Base-by-base conservation (phyloP, 2,329 filamentous ascomycete species). In the Cucurbitaria berberidis region DNA sequence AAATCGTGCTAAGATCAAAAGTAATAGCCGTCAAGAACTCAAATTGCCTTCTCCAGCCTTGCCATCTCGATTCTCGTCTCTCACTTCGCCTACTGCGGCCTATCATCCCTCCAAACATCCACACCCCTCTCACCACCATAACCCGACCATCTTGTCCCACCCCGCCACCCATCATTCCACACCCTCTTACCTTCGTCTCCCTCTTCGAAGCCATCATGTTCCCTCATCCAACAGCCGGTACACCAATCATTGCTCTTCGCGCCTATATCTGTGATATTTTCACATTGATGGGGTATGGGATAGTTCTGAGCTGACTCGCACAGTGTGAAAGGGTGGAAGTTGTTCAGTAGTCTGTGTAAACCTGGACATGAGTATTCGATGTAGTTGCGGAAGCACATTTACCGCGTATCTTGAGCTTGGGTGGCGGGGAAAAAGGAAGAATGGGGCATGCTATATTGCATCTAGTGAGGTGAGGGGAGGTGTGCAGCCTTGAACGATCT, bases 331-430 rank as follows among this genome's bases (percentile, higher is more conserved):
- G 62, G 49, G 1, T 16, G 10, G 6, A 40, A 11, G 10, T 21
- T 16, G 21, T 50, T 42, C 0, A 65, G 55, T 5, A 48, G 18
- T 2, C 18, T 34, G 21, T 62, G 51, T 1, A 18, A 4, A 3
- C 2, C 26, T 0, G 57, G 53, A 30, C 62, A 62, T 19, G 58
- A 45, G 32, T 55, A 57, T 27, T 43, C 8, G 3, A 54, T 47
- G 4, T 4, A 40, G 35, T 60, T 58, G 27, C 58, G 55, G 15
- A 54, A 45, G 42, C 58, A 62, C 60, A 64, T 63, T 21, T 5
- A 34, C n/a, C 11, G 18, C 5, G 36, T 40, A 24, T n/a, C n/a
- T 22, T 22, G 15, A 19, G 6, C 5, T 40, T 24, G 19, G 5
- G n/a, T 22, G 36, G 36, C 9, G 22, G 19, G 13, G 19, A 15